These are phyloP conservation scores for Verbascum thapsus DNA, from an alignment of 257 asterid species.

Conservation along the genomic window DNA sequence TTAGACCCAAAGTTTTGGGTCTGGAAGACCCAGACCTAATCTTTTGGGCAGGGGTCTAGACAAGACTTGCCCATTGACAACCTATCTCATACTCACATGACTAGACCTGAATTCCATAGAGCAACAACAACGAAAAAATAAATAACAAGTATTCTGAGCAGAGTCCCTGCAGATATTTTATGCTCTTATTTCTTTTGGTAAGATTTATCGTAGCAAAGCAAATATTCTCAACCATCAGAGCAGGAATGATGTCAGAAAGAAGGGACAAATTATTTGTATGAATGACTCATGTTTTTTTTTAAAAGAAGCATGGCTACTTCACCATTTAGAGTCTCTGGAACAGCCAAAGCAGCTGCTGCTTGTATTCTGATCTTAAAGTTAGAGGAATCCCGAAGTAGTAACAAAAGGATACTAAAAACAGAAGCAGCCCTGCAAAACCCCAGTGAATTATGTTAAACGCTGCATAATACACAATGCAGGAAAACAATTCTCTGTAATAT, in stretches of 20 bases:
- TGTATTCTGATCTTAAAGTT: conserved; percentile 96
- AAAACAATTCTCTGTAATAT: not conserved
- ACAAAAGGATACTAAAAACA: conserved; percentile 79
- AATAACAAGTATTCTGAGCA: not conserved
- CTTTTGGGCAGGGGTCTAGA: no score
- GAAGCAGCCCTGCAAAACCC: conserved; percentile 79
- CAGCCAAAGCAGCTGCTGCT: conserved; percentile 98
- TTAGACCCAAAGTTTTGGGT: no score
- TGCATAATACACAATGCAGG: conserved; percentile 10
- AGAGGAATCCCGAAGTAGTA: conserved; percentile 87
- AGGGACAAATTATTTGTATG: conserved; percentile 19
- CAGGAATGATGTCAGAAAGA: conserved; percentile 10
- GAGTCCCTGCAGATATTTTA: no score
- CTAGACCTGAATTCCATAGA: conserved; percentile 1
- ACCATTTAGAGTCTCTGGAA: conserved; percentile 77
- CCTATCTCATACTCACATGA: conserved; percentile 11
- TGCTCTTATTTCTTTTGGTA: conserved; percentile 2
- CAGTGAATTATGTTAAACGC: conserved; percentile 7
- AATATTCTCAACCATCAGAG: not conserved
- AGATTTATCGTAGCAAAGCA: conserved; percentile 5
- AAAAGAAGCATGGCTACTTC: conserved; percentile 30
- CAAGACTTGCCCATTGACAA: no score
- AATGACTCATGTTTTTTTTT: conserved; percentile 18
- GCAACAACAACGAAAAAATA: not conserved
- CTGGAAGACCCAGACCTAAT: no score